These are phyloP conservation scores for Hysterangium stoloniferum DNA, from an alignment of 768 basidiomycete species.

Conservation along the genomic window DNA sequence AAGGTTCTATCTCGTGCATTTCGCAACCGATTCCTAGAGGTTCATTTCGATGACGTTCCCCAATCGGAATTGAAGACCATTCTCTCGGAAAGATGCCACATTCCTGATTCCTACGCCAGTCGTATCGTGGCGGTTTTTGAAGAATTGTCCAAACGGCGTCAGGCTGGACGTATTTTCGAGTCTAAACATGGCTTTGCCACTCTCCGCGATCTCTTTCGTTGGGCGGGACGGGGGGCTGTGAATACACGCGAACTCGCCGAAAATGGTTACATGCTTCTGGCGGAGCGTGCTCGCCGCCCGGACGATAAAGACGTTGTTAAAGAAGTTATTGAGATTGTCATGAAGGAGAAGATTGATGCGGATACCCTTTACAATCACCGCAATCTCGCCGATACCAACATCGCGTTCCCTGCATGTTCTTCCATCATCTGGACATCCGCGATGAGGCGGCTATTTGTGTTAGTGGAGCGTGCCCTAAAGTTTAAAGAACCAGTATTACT, in stretches of 20 bases:
- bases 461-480: conserved; percentile 77
- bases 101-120: conserved; percentile 89
- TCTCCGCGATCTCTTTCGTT: conserved; percentile 92
- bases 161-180: conserved; percentile 89
- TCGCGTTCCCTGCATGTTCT: conserved; percentile 38
- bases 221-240: conserved; percentile 86
- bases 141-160: conserved; percentile 87
- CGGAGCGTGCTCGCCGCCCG: conserved; percentile 74
- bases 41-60: conserved; percentile 96
- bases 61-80: conserved; percentile 90
- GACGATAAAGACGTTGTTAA: conserved; percentile 90
- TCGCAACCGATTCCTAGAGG: conserved; percentile 94
- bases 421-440: conserved; percentile 87
- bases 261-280: conserved; percentile 96
- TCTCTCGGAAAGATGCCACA: conserved; percentile 83
- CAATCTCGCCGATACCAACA: conserved; percentile 39
- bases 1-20: conserved; percentile 95
- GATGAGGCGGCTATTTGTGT: conserved; percentile 82
- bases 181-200: conserved; percentile 97
- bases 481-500: conserved; percentile 93
- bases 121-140: conserved; percentile 87
- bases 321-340: conserved; percentile 82
- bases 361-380: conserved; percentile 54
- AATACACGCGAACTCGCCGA: conserved; percentile 90
- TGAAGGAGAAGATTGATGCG: conserved; percentile 83